Base-by-base conservation (phyloP, 495 filamentous ascomycete genomes). In the Hypoxylon intermedium region DNA sequence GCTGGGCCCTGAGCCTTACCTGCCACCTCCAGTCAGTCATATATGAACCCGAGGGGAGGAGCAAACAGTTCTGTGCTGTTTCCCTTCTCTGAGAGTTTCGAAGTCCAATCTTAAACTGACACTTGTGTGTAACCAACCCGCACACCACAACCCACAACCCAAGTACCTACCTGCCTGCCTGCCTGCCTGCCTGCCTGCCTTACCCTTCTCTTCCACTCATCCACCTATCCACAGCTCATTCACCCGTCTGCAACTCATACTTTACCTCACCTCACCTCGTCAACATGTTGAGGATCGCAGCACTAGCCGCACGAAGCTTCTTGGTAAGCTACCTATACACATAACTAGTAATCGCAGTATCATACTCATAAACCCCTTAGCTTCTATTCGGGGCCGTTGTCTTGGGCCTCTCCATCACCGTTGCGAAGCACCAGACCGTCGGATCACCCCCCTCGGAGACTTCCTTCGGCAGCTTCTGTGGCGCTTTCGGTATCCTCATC, bases 401-500 rank as follows among this genome's bases (percentile, higher is more conserved):
- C 52, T 71, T 85, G 24, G 77, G 71, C 23, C 69, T 84, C 31
- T 78, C 82, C 1, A 69, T 79, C 1, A 63, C 59, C 13, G 70
- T 83, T 20, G 74, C 80, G 36, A 78, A 74, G 18, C 73, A 71
- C 6, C 80, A 83, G 52, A 55, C 60, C 6, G 24, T 70, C 24
- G 72, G 67, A 18, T 48, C 58, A 0, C 66, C 76, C 2, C 77
- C 81, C 0, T 60, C 65, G 9, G 75, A 64, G 21, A 80, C 75
- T 5, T 74, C 73, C 7, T 82, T 81, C 63, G 71, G 69, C 1
- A 72, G 64, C 44, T 82, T 83, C 52, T 73, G 76, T 7, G 83
- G 82, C 9, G 80, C 68, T 0, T 75, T 82, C 19, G 81, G 76
- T 12, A 67, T 83, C 38, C 36, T 84, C 9, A 72, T 77, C 24